Base-by-base conservation (phyloP, 257 asterid species). In the Prunella vulgaris region DNA sequence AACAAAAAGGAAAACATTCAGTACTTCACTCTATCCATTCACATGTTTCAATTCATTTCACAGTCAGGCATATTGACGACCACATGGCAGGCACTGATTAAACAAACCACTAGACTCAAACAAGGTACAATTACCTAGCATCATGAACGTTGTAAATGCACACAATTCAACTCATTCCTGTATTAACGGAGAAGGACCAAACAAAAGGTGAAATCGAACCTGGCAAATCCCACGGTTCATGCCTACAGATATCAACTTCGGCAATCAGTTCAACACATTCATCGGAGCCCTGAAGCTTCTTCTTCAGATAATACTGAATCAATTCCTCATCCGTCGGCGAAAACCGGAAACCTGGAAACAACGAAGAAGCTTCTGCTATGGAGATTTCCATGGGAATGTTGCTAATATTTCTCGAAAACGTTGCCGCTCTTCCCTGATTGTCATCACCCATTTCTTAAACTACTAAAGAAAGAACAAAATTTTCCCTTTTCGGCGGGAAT, bases 181-280 rank as follows among this genome's bases (percentile, higher is more conserved):
- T 12, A 20, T 12, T 25, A 14, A 10, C 18, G 27, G 22, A 1
- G 17, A 40, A 40, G 5, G n/a, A 14, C 13, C 12, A 3, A 40
- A 40, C 42, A 5, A 14, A 6, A 18, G 80, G 1, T 0, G 2
- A n/a, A 15, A 14, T 5, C 1, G 2, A 44, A 93, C 98, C 97
- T 74, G 98, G 98, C 27, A 93, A 84, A 75, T 90, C 95, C 98
- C 98, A 90, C 57, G 98, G 97, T 80, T 93, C 97, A 24, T 81
- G 81, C 35, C 73, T 78, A 49, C 97, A 88, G 25, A 93, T 90
- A 79, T 93, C 97, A 64, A 93, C 87, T 75, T 87, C 90, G 10
- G 96, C 75, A 52, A 90, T 93, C 2, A 90, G 83, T 48, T 85
- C 90, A 59, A 87, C 88, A 61, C 78, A 74, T 7, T 80, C 75